These are phyloP conservation scores for Fraxinus greggii DNA, from an alignment of 305 asterid genomes.

Conservation along the genomic window DNA sequence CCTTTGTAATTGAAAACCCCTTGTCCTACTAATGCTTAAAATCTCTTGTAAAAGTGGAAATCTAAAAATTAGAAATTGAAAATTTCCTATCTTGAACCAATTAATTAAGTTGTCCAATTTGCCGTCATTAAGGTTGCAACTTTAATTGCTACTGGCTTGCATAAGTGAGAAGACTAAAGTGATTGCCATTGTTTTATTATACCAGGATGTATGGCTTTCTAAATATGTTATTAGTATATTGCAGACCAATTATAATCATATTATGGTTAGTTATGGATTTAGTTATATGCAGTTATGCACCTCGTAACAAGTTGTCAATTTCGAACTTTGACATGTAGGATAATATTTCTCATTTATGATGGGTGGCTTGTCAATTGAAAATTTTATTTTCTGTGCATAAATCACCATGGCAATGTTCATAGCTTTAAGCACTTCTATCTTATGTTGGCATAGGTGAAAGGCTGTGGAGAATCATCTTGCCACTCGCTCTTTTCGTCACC, in stretches of 20 bases:
- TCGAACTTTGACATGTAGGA: slow-evolving; percentile 1
- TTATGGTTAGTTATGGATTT: neutral
- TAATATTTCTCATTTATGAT: slow-evolving; percentile 1
- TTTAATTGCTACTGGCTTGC: neutral
- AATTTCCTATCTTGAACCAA: neutral
- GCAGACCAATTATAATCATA: neutral
- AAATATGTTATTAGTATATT: neutral
- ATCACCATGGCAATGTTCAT: slow-evolving; percentile 7
- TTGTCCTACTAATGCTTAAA: neutral
- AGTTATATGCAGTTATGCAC: neutral
- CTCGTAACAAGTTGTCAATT: neutral
- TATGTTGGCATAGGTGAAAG: slow-evolving; percentile 61
- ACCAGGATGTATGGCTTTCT: neutral
- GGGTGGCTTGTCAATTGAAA: slow-evolving; percentile 10
- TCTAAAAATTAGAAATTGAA: neutral
- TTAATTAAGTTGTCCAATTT: neutral
- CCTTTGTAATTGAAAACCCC: neutral
- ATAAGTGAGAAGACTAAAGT: neutral
- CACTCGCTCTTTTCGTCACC: slow-evolving; percentile 87
- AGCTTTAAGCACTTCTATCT: slow-evolving; percentile 15
- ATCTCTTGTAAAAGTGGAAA: neutral
- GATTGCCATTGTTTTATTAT: neutral
- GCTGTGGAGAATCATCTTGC: slow-evolving; percentile 90
- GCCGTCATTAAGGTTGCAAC: neutral
- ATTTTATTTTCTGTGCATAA: slow-evolving; percentile 13